Evolutionary conservation across 306 rosid genomes (phyloP), one percentile per base, ranked within the genome.

Genomic region (Heteromeles arbutifolia): DNA sequence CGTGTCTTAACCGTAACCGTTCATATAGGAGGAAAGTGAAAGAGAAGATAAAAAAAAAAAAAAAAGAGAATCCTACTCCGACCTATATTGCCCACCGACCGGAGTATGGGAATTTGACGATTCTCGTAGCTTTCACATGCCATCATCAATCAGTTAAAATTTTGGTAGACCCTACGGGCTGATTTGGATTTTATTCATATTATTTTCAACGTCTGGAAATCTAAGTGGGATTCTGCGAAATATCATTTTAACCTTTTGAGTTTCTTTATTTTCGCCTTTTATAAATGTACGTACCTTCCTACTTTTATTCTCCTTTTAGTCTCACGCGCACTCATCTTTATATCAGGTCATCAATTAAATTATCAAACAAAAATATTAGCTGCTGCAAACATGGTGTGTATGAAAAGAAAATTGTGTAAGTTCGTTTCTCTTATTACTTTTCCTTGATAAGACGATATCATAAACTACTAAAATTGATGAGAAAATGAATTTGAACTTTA

Each of bases 1-100:
- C 32, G 0, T 31, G 5, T 4, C 0, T 31, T 31, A 31, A 31
- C 5, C 0, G 32, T 4, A 31, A 31, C 0, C 0, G 1, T 4
- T 31, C 5, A 0, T 31, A n/a, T n/a, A n/a, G n/a, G n/a, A n/a
- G n/a, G n/a, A n/a, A n/a, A n/a, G n/a, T n/a, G n/a, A n/a, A n/a
- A n/a, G n/a, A n/a, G n/a, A n/a, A n/a, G n/a, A n/a, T n/a, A n/a
- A n/a, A 29, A 3, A 0, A 29, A 29, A 29, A 28, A 28, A 28
- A 28, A 28, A 28, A 28, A 28, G 0, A 31, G 4, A 31, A 31
- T 31, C 32, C 32, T 29, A 29, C 32, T 31, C 14, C 63, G 28
- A 9, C 28, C 28, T 2, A 22, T 12, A 15, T 4, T 14, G 5
- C 53, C 53, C 53, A 14, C 53, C 0, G 19, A 14, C 18, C 54